Evolutionary conservation across 441 rosid genomes (phyloP), one percentile per base, ranked within the genome.

Genomic region (Adansonia rubrostipa): DNA sequence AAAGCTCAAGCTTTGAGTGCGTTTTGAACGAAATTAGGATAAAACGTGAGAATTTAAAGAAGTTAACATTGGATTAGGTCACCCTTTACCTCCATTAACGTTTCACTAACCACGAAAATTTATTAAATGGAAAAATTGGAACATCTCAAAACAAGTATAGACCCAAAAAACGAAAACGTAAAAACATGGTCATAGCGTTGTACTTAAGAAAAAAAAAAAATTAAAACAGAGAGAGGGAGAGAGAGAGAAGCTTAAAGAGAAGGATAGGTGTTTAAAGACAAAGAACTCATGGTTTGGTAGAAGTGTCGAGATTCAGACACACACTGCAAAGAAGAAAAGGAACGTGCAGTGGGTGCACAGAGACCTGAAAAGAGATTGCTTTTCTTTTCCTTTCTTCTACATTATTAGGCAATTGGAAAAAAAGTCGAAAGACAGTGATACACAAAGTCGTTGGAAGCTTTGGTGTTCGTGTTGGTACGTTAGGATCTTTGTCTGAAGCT

Each of bases 1-100:
- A 36, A 36, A 36, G 40, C 69, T 40, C 45, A 44, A 80, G 72
- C 83, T 85, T 82, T 22, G 48, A 36, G 58, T 14, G 33, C 75
- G 54, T 15, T 75, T 76, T 13, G 9, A 11, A 44, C 15, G 62
- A 58, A 50, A 10, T n/a, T 54, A 8, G 4, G 60, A 24, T 10
- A 24, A 66, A 81, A 62, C 71, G 70, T 22, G 53, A 65, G 76
- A 77, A 28, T 73, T 87, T 79, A 73, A 79, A 81, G 78, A 82
- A 66, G 77, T 77, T 81, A 80, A 79, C 79, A 75, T 77, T 48
- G 88, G 80, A 82, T 79, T 85, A 81, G 89, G 78, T 76, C 80
- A 77, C 69, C 36, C 74, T 70, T 72, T 82, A 80, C 85, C 82
- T 82, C 87, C 88, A 84, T 86, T 56, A 77, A 80, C 66, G 81